Percentiles rank a stretch among this genome's conserved stretches.
Evolutionary conservation across 2,329 filamentous ascomycete species (phyloP).

Genomic region (Pyricularia pennisetigena): DNA sequence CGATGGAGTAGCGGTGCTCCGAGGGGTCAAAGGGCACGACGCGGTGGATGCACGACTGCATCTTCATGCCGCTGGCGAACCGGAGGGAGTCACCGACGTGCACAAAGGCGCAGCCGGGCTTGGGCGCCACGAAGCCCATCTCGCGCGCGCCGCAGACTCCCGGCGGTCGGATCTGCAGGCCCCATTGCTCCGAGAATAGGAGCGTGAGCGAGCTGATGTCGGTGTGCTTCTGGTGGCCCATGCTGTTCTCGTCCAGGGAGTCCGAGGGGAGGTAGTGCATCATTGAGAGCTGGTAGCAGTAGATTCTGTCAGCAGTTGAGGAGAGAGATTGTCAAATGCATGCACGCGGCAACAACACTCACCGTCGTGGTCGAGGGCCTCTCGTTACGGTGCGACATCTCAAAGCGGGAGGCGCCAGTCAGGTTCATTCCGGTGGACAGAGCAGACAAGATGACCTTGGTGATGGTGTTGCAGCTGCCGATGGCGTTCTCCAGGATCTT

Average conservation of each 20-base stretch:
- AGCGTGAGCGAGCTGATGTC: slow-evolving; percentile 45
- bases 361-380: slow-evolving; percentile 33
- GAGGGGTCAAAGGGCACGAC: slow-evolving; percentile 40
- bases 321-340: background rate
- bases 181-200: slow-evolving; percentile 46
- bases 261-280: slow-evolving; percentile 42
- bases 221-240: slow-evolving; percentile 47
- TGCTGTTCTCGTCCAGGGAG: slow-evolving; percentile 27
- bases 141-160: slow-evolving; percentile 25
- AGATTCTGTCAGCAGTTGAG: background rate
- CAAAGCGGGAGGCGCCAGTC: slow-evolving; percentile 33
- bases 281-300: slow-evolving; percentile 29
- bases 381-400: slow-evolving; percentile 41
- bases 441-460: slow-evolving; percentile 38
- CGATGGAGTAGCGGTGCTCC: slow-evolving; percentile 48
- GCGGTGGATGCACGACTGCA: slow-evolving; percentile 48
- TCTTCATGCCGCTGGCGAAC: slow-evolving; percentile 40
- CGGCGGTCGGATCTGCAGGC: slow-evolving; percentile 44
- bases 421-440: slow-evolving; percentile 37
- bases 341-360: background rate
- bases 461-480: slow-evolving; percentile 37
- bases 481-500: slow-evolving; percentile 38
- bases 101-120: slow-evolving; percentile 40
- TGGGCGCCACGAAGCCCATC: slow-evolving; percentile 44
- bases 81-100: slow-evolving; percentile 50